Conservation (phyloP, 495 filamentous ascomycete species). For the Aspergillus nanangensis region DNA sequence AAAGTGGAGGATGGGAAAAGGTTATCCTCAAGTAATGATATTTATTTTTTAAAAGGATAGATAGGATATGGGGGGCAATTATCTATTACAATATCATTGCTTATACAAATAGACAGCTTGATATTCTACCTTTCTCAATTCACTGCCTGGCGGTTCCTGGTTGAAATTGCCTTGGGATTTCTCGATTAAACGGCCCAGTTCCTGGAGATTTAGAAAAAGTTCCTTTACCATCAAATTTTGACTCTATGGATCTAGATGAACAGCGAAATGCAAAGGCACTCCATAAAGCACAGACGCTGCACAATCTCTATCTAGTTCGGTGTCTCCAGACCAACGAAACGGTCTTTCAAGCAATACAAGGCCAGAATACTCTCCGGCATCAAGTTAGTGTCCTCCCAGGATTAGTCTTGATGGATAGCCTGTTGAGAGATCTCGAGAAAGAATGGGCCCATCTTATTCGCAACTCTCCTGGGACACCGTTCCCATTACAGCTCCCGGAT, state of each 20-base stretch:
- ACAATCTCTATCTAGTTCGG: conserved; percentile 21
- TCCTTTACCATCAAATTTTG: conserved; percentile 15
- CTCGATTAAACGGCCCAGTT: conserved; percentile 20
- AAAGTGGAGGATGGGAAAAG: no score
- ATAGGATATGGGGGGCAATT: no score
- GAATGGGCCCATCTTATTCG: conserved; percentile 15
- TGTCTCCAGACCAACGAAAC: conserved; percentile 17
- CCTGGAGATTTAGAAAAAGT: conserved; percentile 17
- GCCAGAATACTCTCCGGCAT: conserved; percentile 21
- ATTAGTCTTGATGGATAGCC: conserved; percentile 17
- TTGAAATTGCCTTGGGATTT: no score
- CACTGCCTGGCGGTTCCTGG: no score
- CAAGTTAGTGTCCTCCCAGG: conserved; percentile 22
- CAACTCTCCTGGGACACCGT: conserved; percentile 13
- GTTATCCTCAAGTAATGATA: no score
- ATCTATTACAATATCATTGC: no score
- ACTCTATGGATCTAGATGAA: conserved; percentile 16
- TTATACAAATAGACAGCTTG: no score
- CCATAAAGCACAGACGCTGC: conserved; percentile 18
- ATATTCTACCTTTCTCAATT: no score
- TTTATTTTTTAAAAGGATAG: no score
- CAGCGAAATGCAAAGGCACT: conserved; percentile 20
- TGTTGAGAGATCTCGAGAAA: conserved; percentile 21
- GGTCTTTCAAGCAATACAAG: conserved; percentile 20
- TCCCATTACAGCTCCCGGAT: conserved; percentile 16